Evolutionary conservation across 169 alveolate genomes (phyloP), one percentile per base, ranked within the genome.

Genomic region (Theileria equi): DNA sequence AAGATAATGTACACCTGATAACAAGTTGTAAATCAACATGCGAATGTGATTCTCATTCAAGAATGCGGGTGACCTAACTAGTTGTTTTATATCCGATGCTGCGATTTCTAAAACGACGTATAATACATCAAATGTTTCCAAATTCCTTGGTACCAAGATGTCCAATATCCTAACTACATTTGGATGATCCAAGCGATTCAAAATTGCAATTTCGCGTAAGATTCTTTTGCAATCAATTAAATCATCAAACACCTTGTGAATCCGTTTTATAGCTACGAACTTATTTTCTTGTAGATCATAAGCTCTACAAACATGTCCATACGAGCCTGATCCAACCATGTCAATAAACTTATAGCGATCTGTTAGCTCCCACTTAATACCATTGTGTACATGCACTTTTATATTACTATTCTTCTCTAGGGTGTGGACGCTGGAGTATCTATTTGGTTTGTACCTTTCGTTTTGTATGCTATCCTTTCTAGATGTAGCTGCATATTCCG

Each of bases 61-160:
- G 74, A 90, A 95, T 34, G 95, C 94, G 19, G 97, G 97, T 26
- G 97, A 83, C 69, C 94, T 82, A 73, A 92, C 91, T 34, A 97
- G 91, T 80, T 96, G 96, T 81, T 95, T 96, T 64, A 97, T 89
- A 77, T 97, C 99, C 8, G 98, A 90, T 79, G 97, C 96, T 44
- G 99, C 98, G 45, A 94, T 94, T 84, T 97, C 99, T 87, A 96
- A 82, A 6, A 97, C 98, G 52, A 96, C 90, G 84, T 96, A 97
- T 36, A 97, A 87, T 49, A 94, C 98, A 54, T 95, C 95, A 68
- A 96, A 96, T 26, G 80, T 82, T 53, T 91, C 91, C 52, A 84
- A 80, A 79, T 92, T 91, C 26, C 72, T 85, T n/a, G 99, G 99
- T 32, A 88, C 91, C 58, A 91, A 73, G 11, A 96, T 92, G 68